Base-by-base conservation (phyloP, 1,139 yeast species). In the Yamadazyma taylorii region DNA sequence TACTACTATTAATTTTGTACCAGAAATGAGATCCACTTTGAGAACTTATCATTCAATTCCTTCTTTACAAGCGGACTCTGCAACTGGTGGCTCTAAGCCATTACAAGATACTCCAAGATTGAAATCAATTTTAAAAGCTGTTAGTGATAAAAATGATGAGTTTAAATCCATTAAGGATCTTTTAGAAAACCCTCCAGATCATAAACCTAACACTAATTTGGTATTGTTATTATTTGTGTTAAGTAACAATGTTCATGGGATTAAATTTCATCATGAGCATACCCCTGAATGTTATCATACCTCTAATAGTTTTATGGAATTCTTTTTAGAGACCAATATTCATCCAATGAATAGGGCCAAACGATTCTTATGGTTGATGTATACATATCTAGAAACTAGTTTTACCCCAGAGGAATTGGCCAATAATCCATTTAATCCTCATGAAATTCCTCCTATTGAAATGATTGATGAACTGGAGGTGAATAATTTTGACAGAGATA, bases 31-130 rank as follows among this genome's bases (percentile, higher is more conserved):
- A 48, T 88, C 96, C 0, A 92, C 90, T 45, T 70, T 90, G 48
- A 72, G 97, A 51, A 90, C 97, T 0, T 92, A 85, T 56, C 97
- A 90, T 60, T 85, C 96, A 11, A 87, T 92, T 26, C 98, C 98
- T 1, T 80, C 90, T 5, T 69, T 92, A 36, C 97, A 92, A 56
- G 79, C 83, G 2, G 78, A 77, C 45, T 78, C 84, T 10, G 63
- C 63, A 36, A 58, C 69, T 31, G 73, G 71, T 0, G 61, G 64
- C 8, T 72, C 81, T 34, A 87, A 85, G 56, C 94, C 89, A 39
- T 68, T 92, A 30, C 97, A 92, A 61, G 98, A 92, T 58, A 94
- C 97, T 0, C 97, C 97, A 5, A 69, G 97, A 39, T 73, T 92
- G 45, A 92, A 92, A 58, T 83, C 95, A 0, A 90, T 92, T 16